Evolutionary conservation across 2,329 filamentous ascomycete species (phyloP).

Genomic region (Epichloe typhina): DNA sequence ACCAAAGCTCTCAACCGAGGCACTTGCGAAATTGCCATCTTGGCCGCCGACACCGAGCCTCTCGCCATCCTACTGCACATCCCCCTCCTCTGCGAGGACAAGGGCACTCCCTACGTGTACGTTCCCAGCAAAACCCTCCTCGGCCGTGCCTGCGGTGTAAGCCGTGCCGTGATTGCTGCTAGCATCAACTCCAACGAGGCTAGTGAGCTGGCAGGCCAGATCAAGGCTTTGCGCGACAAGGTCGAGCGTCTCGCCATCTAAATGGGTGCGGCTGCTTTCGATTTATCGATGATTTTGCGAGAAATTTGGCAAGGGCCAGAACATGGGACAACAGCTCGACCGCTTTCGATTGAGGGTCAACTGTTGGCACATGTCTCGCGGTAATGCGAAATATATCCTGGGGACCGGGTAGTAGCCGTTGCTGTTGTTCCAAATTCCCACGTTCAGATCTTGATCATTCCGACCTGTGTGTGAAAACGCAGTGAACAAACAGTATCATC

Average conservation of each 20-base stretch:
- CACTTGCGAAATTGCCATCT: constrained; percentile 76
- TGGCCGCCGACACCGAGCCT: constrained; percentile 78
- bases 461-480: too few relatives aligned
- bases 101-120: constrained; percentile 52
- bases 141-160: constrained; percentile 81
- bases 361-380: not conserved
- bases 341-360: not conserved
- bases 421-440: too few relatives aligned
- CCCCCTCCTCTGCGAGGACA: constrained; percentile 71
- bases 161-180: constrained; percentile 72
- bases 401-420: too few relatives aligned
- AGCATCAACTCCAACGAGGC: constrained; percentile 88
- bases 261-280: constrained; percentile 14
- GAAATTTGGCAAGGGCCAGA: not conserved
- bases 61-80: constrained; percentile 82
- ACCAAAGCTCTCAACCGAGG: constrained; percentile 88
- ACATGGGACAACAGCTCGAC: not conserved
- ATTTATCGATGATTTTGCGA: not conserved
- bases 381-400: not conserved
- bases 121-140: constrained; percentile 71
- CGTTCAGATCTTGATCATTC: too few relatives aligned
- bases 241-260: constrained; percentile 93
- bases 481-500: too few relatives aligned
- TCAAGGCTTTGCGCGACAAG: constrained; percentile 83
- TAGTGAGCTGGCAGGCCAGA: constrained; percentile 76